A percentile compares a stretch with the other conserved stretches of the same genome.
phyloP scores from a whole-genome alignment of 2,329 filamentous ascomycete genomes.

The Neofusicoccum kwambonambiense region DNA sequence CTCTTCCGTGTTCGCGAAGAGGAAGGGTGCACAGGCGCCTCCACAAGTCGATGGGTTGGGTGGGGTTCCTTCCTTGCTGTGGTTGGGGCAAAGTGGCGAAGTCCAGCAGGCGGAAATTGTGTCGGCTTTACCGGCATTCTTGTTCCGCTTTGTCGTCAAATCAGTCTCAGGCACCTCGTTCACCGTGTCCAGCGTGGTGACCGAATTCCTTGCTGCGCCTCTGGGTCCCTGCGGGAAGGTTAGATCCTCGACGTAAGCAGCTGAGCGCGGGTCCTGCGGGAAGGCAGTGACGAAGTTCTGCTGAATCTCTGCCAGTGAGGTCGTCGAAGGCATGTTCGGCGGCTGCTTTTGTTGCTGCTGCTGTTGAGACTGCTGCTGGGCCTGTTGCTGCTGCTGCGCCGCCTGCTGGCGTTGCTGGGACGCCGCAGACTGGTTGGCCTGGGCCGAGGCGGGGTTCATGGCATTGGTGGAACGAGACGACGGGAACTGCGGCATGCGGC shows the following conservation, averaged over 20 bases:
- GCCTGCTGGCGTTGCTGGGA: constrained; percentile 13
- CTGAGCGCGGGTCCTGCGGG: constrained; percentile 16
- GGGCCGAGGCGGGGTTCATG: neutral
- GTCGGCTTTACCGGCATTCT: constrained; percentile 32
- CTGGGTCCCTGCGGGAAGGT: constrained; percentile 38
- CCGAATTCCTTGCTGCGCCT: constrained; percentile 22
- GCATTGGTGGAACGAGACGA: neutral
- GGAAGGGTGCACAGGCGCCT: constrained; percentile 40
- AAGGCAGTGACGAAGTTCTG: constrained; percentile 17
- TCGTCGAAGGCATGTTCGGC: constrained; percentile 1
- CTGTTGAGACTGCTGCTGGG: neutral
- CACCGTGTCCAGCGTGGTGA: constrained; percentile 22
- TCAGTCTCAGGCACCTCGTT: constrained; percentile 21
- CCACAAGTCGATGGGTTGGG: constrained; percentile 42
- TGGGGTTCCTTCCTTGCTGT: constrained; percentile 33
- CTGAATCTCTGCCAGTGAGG: constrained; percentile 17
- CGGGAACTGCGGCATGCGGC: constrained; percentile 12
- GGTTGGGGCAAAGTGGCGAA: constrained; percentile 41
- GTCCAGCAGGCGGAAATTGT: constrained; percentile 43
- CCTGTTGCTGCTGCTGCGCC: neutral
- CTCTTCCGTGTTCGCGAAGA: constrained; percentile 30
- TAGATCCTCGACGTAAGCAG: constrained; percentile 31
- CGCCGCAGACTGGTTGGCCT: neutral
- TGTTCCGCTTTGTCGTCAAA: constrained; percentile 34
- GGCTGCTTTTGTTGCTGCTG: neutral